A percentile compares a stretch with the other conserved stretches of the same genome.
Conservation (phyloP, 2,329 filamentous ascomycete genomes). For the Byssothecium circinans region DNA sequence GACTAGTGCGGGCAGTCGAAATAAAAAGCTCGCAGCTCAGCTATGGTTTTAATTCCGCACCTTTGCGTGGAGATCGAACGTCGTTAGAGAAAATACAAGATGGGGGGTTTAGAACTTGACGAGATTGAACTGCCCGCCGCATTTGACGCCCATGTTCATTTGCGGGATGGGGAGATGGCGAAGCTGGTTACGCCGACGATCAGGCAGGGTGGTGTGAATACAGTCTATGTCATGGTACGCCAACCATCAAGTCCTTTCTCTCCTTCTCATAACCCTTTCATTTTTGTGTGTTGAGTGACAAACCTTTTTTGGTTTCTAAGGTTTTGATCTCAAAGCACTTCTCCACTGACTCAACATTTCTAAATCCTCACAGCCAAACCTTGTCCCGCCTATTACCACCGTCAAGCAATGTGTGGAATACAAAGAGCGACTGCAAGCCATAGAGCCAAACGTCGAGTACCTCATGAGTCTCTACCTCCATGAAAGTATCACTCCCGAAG, state of each 20-base stretch:
- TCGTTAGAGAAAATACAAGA: conserved; percentile 13
- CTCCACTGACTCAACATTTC: too few relatives aligned
- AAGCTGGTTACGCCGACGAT: conserved; percentile 55
- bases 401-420: conserved; percentile 52
- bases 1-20: not conserved
- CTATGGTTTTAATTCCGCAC: not conserved
- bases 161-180: conserved; percentile 56
- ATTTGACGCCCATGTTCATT: conserved; percentile 56
- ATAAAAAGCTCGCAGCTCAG: not conserved
- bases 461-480: conserved; percentile 57
- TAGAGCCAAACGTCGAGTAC: conserved; percentile 54
- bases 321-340: too few relatives aligned
- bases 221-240: conserved; percentile 57
- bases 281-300: too few relatives aligned
- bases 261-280: not conserved
- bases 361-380: conserved; percentile 49
- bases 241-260: not conserved
- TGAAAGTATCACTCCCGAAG: conserved; percentile 51
- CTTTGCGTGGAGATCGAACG: not conserved
- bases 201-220: conserved; percentile 55
- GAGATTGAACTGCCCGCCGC: conserved; percentile 52
- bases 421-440: conserved; percentile 45
- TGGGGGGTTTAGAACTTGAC: conserved; percentile 46
- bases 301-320: too few relatives aligned
- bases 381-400: conserved; percentile 54